Conservation (phyloP, 2,329 filamentous ascomycete genomes). For the Aspergillus sp. region DNA sequence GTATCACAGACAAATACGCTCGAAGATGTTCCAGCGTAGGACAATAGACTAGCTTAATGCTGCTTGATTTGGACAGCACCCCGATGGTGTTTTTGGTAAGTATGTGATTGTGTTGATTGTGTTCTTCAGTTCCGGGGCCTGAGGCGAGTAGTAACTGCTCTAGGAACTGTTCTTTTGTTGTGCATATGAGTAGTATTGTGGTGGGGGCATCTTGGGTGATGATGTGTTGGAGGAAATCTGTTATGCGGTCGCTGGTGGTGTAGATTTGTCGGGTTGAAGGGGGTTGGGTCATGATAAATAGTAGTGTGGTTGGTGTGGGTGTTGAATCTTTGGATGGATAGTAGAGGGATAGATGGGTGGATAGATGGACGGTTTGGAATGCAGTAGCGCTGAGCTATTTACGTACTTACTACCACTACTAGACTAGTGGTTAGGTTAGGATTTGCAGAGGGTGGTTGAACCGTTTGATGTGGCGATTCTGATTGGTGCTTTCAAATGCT, state of each 20-base stretch:
- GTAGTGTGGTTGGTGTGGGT: too few species aligned
- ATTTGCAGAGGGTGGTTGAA: too few species aligned
- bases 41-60: conserved; percentile 70
- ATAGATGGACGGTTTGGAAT: too few species aligned
- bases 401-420: too few species aligned
- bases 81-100: conserved; percentile 64
- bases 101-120: conserved; percentile 43
- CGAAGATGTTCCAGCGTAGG: conserved; percentile 76
- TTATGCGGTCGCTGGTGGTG: conserved; percentile 56
- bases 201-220: conserved; percentile 58
- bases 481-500: too few species aligned
- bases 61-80: conserved; percentile 67
- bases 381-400: too few species aligned
- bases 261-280: conserved; percentile 28
- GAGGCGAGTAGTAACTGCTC: conserved; percentile 55
- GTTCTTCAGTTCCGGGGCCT: too few species aligned
- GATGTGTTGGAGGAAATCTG: conserved; percentile 63
- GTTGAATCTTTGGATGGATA: too few species aligned
- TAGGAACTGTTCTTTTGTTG: conserved; percentile 65
- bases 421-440: too few species aligned
- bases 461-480: too few species aligned
- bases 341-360: too few species aligned
- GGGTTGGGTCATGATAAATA: conserved; percentile 16
- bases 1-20: conserved; percentile 67
- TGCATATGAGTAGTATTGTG: conserved; percentile 72